These are phyloP conservation scores for Candida argentea DNA, from an alignment of 805 yeast species.

Conservation along the genomic window DNA sequence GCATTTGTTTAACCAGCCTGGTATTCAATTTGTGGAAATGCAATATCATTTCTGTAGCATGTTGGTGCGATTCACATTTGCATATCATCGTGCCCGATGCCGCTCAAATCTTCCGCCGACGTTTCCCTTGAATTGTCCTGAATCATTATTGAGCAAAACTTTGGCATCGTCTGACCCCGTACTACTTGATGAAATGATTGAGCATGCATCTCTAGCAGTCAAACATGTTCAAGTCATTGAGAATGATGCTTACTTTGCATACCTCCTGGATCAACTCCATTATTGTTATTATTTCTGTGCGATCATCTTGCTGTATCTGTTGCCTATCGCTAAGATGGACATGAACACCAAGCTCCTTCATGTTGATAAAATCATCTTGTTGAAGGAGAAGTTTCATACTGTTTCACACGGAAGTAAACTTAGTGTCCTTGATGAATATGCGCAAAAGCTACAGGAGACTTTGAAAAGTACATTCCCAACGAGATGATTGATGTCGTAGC, in stretches of 20 bases:
- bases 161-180: constrained; percentile 7
- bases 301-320: constrained; percentile 23
- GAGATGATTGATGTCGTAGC: no score
- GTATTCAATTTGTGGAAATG: constrained; percentile 64
- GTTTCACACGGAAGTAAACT: constrained; percentile 1
- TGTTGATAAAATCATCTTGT: constrained; percentile 3
- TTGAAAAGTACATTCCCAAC: no score
- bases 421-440: neutral
- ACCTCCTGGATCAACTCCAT: constrained; percentile 63
- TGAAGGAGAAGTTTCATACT: neutral
- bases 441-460: no score
- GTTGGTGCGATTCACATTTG: constrained; percentile 35
- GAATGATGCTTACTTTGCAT: constrained; percentile 51
- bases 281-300: constrained; percentile 38
- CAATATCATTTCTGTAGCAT: constrained; percentile 55
- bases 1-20: constrained; percentile 57
- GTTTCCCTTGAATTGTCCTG: neutral
- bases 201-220: constrained; percentile 33
- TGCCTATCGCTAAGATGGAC: constrained; percentile 7
- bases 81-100: constrained; percentile 10
- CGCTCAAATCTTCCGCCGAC: neutral
- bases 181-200: constrained; percentile 24
- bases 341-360: neutral
- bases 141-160: neutral
- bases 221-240: constrained; percentile 30